Evolutionary conservation across 2,329 filamentous ascomycete genomes (phyloP), one percentile per base, ranked within the genome.

Genomic region (Niveomyces coronatus): DNA sequence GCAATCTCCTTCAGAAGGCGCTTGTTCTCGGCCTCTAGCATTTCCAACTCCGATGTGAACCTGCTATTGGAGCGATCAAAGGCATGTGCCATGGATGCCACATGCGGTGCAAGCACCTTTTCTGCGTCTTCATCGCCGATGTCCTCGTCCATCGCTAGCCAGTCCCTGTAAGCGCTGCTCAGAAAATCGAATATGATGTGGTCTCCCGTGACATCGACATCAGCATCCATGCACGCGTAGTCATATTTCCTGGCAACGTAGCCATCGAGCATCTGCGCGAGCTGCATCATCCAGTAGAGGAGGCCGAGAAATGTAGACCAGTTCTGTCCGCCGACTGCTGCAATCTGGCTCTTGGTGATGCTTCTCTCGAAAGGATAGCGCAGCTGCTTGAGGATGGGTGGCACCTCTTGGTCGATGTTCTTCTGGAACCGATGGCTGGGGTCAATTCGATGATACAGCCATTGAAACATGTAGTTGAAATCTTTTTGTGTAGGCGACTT

Each of bases 271-370:
- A 96, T 94, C 49, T 89, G 81, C 4, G 86, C 85, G 36, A 98
- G 68, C 60, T 96, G 88, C 89, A 98, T 94, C 79, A 98, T 89
- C 91, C 91, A 98, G 63, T 98, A 88, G 35, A 98, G 69, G 56
- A 98, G 67, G 0, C 88, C 91, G 10, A 98, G 67, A 53, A 98
- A 96, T 0, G 86, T 91, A 45, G 83, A 83, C 91, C 91, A 98
- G 55, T 96, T 96, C 60, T 94, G 87, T 3, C 88, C 89, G 47
- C 91, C 91, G 0, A 96, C 91, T 2, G 93, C 91, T 0, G 86
- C 79, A 41, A 98, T 86, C 54, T 94, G 87, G 37, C 86, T 94
- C 61, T 96, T 98, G 39, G 87, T 94, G 51, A 98, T 96, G 53
- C 81, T 88, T 60, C 87, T 85, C 53, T 94, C 87, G 54, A 87